phyloP scores from a whole-genome alignment of 2,329 filamentous ascomycete species.

The Diaporthe batatas region DNA sequence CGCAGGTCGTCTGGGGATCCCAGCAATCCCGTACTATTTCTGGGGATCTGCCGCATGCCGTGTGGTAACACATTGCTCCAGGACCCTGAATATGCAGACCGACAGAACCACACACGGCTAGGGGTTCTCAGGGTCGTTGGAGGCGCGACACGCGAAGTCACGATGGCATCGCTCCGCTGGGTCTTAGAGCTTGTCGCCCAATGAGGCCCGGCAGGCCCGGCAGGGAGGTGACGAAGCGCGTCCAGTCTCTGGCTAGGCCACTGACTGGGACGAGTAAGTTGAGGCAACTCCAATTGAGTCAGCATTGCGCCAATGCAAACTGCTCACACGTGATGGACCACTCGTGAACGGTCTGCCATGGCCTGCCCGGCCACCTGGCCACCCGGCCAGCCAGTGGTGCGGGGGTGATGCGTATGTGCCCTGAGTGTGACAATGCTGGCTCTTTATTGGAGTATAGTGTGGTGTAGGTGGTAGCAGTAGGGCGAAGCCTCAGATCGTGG shows the following conservation, averaged over 20 bases:
- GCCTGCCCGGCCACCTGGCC: background rate
- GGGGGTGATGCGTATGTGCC: constrained; percentile 2
- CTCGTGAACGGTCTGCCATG: background rate
- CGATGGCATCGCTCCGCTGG: background rate
- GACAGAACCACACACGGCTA: background rate
- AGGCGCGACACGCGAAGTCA: constrained; percentile 13
- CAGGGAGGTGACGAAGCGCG: background rate
- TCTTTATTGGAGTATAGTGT: background rate
- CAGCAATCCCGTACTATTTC: constrained; percentile 17
- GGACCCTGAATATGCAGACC: constrained; percentile 13
- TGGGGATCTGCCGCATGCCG: constrained; percentile 22
- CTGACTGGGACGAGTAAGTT: background rate
- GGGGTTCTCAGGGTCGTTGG: background rate
- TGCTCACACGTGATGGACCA: background rate
- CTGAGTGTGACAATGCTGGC: constrained; percentile 4
- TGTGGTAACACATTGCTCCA: constrained; percentile 29
- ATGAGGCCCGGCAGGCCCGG: too few species aligned
- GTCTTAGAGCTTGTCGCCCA: background rate
- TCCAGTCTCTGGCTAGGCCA: background rate
- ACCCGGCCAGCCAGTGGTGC: background rate
- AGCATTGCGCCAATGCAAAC: background rate
- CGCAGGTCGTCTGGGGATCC: constrained; percentile 28
- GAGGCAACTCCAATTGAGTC: background rate
- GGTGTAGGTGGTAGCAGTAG: background rate
- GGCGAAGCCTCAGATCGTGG: constrained; percentile 19